A percentile compares a stretch with the other conserved stretches of the same genome.
Conservation (phyloP, 768 basidiomycete genomes). For the Phylloporus rhodoxanthus region DNA sequence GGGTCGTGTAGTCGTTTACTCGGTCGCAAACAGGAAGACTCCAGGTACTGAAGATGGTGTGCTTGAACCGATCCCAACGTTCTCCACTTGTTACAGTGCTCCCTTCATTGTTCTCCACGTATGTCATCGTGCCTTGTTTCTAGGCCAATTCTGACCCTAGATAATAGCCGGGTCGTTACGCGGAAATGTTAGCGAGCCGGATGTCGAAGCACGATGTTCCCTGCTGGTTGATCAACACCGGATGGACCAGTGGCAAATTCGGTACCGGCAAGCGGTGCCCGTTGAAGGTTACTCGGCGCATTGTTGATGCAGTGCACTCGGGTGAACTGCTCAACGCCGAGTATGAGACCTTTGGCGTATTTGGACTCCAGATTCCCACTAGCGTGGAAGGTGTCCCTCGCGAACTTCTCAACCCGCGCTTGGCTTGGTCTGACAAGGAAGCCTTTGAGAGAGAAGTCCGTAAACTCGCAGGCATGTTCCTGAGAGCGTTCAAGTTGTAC, state of each 20-base stretch:
- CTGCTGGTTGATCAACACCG: slow-evolving; percentile 99
- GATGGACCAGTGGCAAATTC: slow-evolving; percentile 92
- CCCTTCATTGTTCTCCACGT: slow-evolving; percentile 99
- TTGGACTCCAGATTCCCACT: slow-evolving; percentile 83
- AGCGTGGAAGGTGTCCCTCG: slow-evolving; percentile 79
- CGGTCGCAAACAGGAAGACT: slow-evolving; percentile 61
- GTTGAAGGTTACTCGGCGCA: slow-evolving; percentile 90
- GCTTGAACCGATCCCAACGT: slow-evolving; percentile 96
- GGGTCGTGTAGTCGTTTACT: slow-evolving; percentile 6
- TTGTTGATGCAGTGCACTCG: slow-evolving; percentile 95
- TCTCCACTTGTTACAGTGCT: slow-evolving; percentile 98
- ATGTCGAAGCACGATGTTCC: slow-evolving; percentile 86
- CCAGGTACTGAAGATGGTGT: slow-evolving; percentile 99
- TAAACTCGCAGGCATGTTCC: slow-evolving; percentile 91
- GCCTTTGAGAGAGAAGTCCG: slow-evolving; percentile 84
- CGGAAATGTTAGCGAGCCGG: slow-evolving; percentile 91
- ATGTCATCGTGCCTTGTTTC: slow-evolving; percentile 1
- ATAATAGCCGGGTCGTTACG: slow-evolving; percentile 82
- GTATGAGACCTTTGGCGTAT: slow-evolving; percentile 78
- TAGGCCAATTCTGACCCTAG: slow-evolving; percentile 1
- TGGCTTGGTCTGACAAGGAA: slow-evolving; percentile 85
- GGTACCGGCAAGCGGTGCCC: slow-evolving; percentile 93
- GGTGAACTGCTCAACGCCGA: slow-evolving; percentile 84
- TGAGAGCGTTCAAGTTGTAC: slow-evolving; percentile 88
- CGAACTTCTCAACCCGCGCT: slow-evolving; percentile 81